A percentile compares a stretch with the other conserved stretches of the same genome.
Evolutionary conservation across 345 rosid genomes (phyloP).

Genomic region (Rubroshorea leprosula): DNA sequence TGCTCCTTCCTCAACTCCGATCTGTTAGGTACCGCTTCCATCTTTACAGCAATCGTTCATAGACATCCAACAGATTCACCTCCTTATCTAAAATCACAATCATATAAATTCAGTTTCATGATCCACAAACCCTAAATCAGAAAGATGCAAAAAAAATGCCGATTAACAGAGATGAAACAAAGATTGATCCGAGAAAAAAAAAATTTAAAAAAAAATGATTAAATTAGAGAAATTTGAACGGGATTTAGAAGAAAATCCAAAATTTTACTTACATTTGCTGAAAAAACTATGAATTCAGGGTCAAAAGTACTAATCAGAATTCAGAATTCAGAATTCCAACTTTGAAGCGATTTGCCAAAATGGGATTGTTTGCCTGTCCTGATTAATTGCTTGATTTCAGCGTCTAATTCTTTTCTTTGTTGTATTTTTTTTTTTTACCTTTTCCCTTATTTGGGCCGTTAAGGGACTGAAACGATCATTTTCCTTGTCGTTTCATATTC

Average conservation of each 20-base stretch:
- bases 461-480: neutral
- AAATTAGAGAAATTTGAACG: neutral
- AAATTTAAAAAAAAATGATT: too few species aligned
- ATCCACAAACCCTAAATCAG: neutral
- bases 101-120: too few species aligned
- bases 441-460: neutral
- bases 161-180: neutral
- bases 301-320: too few species aligned
- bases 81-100: too few species aligned
- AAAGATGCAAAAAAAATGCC: neutral
- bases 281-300: neutral
- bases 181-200: too few species aligned
- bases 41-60: constrained; percentile 8
- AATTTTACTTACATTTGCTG: neutral
- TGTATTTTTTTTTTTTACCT: too few species aligned
- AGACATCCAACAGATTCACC: constrained; percentile 1
- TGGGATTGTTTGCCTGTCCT: neutral
- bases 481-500: neutral
- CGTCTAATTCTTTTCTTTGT: neutral
- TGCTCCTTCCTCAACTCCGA: constrained; percentile 59
- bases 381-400: neutral
- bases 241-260: neutral
- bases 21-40: constrained; percentile 37
- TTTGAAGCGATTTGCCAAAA: neutral
- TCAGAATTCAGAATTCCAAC: too few species aligned